A percentile compares a stretch with the other conserved stretches of the same genome.
phyloP scores from a whole-genome alignment of 2,329 filamentous ascomycete species.

The Zalaria obscura region DNA sequence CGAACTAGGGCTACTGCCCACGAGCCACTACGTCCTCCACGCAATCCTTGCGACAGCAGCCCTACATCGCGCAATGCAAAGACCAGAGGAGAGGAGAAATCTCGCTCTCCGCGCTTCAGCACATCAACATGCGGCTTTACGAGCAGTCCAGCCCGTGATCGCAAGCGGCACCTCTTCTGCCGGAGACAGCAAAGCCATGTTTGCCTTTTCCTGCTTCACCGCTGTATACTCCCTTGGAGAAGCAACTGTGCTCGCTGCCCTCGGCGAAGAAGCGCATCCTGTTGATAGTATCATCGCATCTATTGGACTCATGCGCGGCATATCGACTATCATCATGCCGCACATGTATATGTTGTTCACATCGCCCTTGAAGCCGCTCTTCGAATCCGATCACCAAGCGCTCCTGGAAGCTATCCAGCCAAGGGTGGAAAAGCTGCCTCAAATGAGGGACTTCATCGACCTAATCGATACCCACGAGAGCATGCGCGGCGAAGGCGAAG shows the following conservation, averaged over 20 bases:
- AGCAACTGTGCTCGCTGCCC: neutral
- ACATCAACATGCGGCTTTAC: neutral
- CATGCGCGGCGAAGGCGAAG: neutral
- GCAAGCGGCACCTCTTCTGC: neutral
- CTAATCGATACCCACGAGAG: neutral
- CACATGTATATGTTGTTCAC: neutral
- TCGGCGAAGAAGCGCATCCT: neutral
- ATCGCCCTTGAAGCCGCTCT: neutral
- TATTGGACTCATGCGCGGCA: neutral
- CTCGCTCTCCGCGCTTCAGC: neutral
- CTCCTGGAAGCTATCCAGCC: neutral
- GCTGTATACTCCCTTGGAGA: neutral
- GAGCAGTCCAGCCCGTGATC: neutral
- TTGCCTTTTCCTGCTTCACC: neutral
- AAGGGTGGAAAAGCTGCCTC: neutral
- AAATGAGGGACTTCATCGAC: neutral
- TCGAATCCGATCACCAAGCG: neutral
- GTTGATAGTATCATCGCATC: neutral
- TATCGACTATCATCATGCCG: neutral
- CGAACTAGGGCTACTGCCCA: neutral
- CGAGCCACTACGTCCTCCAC: neutral
- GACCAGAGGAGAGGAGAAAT: neutral
- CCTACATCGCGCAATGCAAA: neutral
- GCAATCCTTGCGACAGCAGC: neutral
- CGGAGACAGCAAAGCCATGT: neutral